These are phyloP conservation scores for Colletotrichum endophyticum DNA, from an alignment of 2,329 filamentous ascomycete genomes.

Conservation along the genomic window DNA sequence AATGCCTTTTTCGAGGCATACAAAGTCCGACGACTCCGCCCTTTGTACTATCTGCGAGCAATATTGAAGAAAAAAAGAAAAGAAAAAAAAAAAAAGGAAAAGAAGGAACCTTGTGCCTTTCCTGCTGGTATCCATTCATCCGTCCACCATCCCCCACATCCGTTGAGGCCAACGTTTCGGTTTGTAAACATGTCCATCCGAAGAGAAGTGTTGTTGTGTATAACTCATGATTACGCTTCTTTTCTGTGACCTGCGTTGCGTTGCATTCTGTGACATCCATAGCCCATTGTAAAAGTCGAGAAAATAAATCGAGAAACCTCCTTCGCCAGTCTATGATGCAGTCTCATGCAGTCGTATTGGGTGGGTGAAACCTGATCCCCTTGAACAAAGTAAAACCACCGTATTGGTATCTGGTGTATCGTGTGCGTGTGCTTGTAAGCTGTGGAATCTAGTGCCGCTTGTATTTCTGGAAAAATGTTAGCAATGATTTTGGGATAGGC, in stretches of 20 bases:
- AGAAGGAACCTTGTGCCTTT: neutral
- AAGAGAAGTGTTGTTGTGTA: neutral
- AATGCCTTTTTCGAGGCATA: neutral
- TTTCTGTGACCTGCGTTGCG: neutral
- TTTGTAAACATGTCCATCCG: neutral
- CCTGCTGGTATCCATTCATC: neutral
- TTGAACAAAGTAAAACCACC: neutral
- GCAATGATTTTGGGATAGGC: neutral
- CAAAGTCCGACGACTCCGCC: neutral
- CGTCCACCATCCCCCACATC: neutral
- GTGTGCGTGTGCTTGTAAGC: neutral
- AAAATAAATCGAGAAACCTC: neutral
- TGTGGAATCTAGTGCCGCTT: constrained; percentile 41
- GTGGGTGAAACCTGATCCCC: neutral
- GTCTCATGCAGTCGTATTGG: constrained; percentile 14
- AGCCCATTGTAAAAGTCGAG: neutral
- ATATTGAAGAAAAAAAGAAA: neutral
- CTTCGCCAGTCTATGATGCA: constrained; percentile 25
- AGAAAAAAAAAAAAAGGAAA: neutral
- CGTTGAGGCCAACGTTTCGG: neutral
- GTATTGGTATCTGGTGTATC: neutral
- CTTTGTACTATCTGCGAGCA: neutral
- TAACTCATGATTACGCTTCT: neutral
- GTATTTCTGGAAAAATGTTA: constrained; percentile 47
- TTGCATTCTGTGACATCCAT: neutral